Conservation (phyloP, 257 asterid genomes). For the Solanum peruvianum region DNA sequence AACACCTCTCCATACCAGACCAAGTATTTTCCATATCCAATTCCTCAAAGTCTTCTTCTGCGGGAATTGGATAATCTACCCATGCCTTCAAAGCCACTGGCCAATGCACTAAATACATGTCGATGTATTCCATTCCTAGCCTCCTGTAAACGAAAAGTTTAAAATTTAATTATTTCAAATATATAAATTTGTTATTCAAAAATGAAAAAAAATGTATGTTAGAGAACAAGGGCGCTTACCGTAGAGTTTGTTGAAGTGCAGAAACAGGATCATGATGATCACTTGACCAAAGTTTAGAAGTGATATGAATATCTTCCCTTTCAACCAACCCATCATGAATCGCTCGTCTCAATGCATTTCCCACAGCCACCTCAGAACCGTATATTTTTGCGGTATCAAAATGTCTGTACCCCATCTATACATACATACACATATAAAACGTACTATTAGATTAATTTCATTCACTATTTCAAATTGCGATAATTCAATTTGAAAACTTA, state of each 20-base stretch:
- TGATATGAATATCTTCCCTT: constrained; percentile 52
- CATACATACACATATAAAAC: neutral
- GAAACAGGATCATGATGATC: constrained; percentile 76
- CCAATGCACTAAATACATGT: constrained; percentile 88
- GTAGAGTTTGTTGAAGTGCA: constrained; percentile 54
- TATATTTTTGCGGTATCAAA: constrained; percentile 78
- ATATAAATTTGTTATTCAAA: neutral
- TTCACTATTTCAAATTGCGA: no score
- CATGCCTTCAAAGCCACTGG: constrained; percentile 71
- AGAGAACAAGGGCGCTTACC: no score
- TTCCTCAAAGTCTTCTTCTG: constrained; percentile 48
- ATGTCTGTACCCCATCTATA: constrained; percentile 62
- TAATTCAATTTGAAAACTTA: neutral
- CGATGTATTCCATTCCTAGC: constrained; percentile 66
- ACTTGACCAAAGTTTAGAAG: constrained; percentile 74
- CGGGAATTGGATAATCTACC: constrained; percentile 38
- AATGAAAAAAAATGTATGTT: no score
- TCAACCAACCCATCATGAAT: constrained; percentile 24
- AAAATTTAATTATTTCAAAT: neutral
- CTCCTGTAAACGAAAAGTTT: constrained; percentile 15
- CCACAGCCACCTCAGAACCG: constrained; percentile 68
- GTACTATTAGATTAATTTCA: no score
- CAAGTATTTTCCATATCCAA: constrained; percentile 52
- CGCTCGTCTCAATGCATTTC: constrained; percentile 47
- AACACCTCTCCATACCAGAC: constrained; percentile 74